Evolutionary conservation across 192 early-diverging fungal species (phyloP), one percentile per base, ranked within the genome.

Genomic region (Gamsiella multidivaricata): DNA sequence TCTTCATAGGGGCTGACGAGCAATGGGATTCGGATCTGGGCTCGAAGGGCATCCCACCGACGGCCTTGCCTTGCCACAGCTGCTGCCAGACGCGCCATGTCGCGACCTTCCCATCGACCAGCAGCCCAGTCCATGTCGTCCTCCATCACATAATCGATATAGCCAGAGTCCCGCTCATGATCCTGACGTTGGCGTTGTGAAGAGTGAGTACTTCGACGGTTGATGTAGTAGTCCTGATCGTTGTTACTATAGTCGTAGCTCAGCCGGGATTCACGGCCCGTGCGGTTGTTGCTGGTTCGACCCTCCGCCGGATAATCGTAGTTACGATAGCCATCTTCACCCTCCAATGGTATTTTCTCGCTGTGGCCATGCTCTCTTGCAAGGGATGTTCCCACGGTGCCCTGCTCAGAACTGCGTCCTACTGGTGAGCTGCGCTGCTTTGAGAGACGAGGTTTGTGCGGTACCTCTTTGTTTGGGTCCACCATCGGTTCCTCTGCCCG

Each of bases 41-140:
- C 74, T 15, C 74, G 59, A 23, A 78, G 46, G 4, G 54, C 60
- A 12, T 78, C 74, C 74, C 74, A 78, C 1, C 74, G 65, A 22
- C 74, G 74, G 2, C 74, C 74, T 41, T 78, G 74, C 34, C 61
- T 68, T 2, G 65, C 74, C 33, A 78, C 74, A 2, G 74, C 65
- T 15, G 74, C 74, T 9, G 74, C 63, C 28, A 78, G 32, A 5
- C 74, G 65, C 5, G 74, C 74, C 74, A 78, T 78, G 12, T 78
- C 74, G 0, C 74, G 74, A 41, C 74, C 52, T 8, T 63, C 74
- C 65, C 66, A 78, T 59, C 74, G 51, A 18, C 74, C 65, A 22
- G 41, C 47, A 17, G 60, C 74, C 74, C 74, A 78, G 8, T 78
- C 74, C 54, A 78, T 45, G 1, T 78, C 74, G 31, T 78, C 74